Evolutionary conservation across 306 rosid genomes (phyloP), one percentile per base, ranked within the genome.

Genomic region (Cicer arietinum): DNA sequence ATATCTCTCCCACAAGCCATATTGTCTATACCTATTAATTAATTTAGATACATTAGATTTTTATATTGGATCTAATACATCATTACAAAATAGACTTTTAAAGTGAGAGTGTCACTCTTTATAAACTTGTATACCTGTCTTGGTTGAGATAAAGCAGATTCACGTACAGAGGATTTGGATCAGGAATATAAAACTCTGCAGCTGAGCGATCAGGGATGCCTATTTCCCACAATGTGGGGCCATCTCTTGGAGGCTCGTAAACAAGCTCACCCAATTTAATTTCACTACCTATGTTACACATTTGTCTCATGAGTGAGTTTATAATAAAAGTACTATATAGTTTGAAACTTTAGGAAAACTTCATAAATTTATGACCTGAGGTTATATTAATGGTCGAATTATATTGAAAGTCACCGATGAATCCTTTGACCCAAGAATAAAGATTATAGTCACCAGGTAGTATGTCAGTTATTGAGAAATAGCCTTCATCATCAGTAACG

Each of bases 1-100:
- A 80, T 88, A 91, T 84, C 94, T 88, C 80, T 91, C 97, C 98
- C 98, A 94, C 59, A 91, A 67, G 10, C 97, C 98, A 78, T 91
- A 91, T 71, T 94, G 97, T 73, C 96, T 90, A 74, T 80, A 94
- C 86, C 98, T 90, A 88, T 6, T 5, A 62, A n/a, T 71, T 64
- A 39, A 66, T 13, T 3, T 14, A n/a, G 39, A 5, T 30, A 30
- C 0, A 30, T 30, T 30, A 30, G 35, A 30, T 30, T 30, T 30
- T 30, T 30, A 30, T 30, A 4, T 30, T 30, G 4, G 5, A 30
- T 30, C 4, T 30, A 30, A 30, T 30, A 5, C 2, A 30, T 30
- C 5, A 3, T 30, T 30, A 30, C 35, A 30, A 30, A 30, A 30
- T 30, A 30, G 5, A 30, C 35, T 30, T 30, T 30, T 30, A 30